Conservation (phyloP, 805 yeast genomes). For the Candida boidinii region DNA sequence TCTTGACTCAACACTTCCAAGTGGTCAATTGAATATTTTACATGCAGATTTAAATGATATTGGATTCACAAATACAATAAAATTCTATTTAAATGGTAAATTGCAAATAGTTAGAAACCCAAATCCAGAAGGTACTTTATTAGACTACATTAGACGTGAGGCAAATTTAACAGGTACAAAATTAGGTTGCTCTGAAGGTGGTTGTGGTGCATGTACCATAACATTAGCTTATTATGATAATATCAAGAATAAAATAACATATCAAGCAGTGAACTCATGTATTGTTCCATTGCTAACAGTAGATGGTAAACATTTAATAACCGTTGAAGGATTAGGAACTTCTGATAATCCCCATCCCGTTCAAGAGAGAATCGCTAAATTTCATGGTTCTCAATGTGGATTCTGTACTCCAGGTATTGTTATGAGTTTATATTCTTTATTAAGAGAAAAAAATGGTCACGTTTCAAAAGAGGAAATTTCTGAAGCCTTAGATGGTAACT, state of each 20-base stretch:
- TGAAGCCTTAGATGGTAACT: constrained; percentile 39
- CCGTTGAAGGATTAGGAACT: constrained; percentile 40
- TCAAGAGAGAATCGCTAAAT: constrained; percentile 39
- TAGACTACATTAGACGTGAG: constrained; percentile 31
- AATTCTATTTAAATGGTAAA: constrained; percentile 33
- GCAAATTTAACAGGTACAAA: constrained; percentile 35
- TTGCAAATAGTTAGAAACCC: constrained; percentile 27
- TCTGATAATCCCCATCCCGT: constrained; percentile 34
- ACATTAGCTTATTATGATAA: constrained; percentile 28
- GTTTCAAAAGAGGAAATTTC: constrained; percentile 29
- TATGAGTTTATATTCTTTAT: constrained; percentile 35
- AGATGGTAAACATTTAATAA: constrained; percentile 37
- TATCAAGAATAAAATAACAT: constrained; percentile 17
- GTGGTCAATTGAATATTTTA: constrained; percentile 12
- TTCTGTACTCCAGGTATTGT: constrained; percentile 45
- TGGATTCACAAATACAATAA: constrained; percentile 16
- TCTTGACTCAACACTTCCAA: too few relatives aligned
- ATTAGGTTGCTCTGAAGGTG: constrained; percentile 42
- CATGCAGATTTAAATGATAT: constrained; percentile 17
- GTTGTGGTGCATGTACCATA: constrained; percentile 43
- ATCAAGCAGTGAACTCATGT: constrained; percentile 36
- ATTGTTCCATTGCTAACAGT: constrained; percentile 35
- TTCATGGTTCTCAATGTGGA: constrained; percentile 44
- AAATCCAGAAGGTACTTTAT: constrained; percentile 33
- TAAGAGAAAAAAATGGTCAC: constrained; percentile 28